Evolutionary conservation across 2,329 filamentous ascomycete genomes (phyloP).

Genomic region (Intubia oerlemansii): DNA sequence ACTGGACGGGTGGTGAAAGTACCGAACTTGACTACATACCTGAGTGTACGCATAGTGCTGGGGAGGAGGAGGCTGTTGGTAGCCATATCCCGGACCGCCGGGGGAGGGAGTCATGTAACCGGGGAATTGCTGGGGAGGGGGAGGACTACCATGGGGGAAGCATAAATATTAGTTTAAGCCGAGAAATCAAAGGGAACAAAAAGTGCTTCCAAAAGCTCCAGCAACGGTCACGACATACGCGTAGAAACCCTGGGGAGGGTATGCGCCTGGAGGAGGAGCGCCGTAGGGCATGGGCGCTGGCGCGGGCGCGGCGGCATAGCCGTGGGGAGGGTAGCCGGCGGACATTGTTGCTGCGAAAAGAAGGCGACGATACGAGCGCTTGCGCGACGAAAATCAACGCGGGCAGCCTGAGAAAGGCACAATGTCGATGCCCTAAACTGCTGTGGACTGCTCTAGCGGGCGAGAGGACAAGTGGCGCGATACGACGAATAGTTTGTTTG

Average conservation of each 20-base stretch:
- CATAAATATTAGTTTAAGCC: too few relatives aligned
- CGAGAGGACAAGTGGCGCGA: background rate
- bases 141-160: too few relatives aligned
- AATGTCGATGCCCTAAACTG: background rate
- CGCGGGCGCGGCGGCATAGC: background rate
- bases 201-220: too few relatives aligned
- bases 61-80: slow-evolving; percentile 4
- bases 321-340: slow-evolving; percentile 2
- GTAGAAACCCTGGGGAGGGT: slow-evolving; percentile 5
- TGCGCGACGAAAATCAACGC: too few relatives aligned
- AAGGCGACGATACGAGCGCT: background rate
- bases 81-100: slow-evolving; percentile 2
- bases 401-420: too few relatives aligned
- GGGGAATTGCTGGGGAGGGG: too few relatives aligned
- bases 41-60: too few relatives aligned
- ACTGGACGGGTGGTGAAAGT: too few relatives aligned
- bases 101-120: background rate
- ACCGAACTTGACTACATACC: too few relatives aligned
- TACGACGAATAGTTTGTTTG: background rate
- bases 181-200: too few relatives aligned
- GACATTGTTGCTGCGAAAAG: slow-evolving; percentile 1
- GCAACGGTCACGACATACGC: background rate
- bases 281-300: too few relatives aligned
- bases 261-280: slow-evolving; percentile 4
- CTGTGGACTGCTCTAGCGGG: background rate